Percentiles rank a stretch among this genome's conserved stretches.
phyloP scores from a whole-genome alignment of 2,329 filamentous ascomycete species.

The Fusarium sacchari region DNA sequence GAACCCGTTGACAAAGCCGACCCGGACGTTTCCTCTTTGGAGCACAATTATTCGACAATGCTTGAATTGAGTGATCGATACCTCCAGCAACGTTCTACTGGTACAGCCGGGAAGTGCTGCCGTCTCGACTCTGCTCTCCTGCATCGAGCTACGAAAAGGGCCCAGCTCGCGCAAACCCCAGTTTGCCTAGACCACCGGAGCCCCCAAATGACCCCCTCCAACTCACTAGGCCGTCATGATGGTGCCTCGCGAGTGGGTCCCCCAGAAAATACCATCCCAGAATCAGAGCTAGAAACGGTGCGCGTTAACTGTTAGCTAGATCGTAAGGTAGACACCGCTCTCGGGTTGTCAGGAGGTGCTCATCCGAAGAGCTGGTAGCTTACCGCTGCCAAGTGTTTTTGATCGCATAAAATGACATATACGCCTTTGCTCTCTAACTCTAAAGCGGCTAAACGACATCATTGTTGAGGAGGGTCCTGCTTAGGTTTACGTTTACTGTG shows the following conservation, averaged over 20 bases:
- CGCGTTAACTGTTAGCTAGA: neutral
- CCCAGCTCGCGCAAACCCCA: conserved; percentile 38
- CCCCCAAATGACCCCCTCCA: conserved; percentile 30
- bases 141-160: conserved; percentile 36
- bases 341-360: neutral
- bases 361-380: neutral
- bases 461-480: conserved; percentile 18
- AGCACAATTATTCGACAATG: neutral
- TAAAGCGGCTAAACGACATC: conserved; percentile 1
- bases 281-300: neutral
- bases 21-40: conserved; percentile 7
- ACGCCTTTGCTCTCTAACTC: neutral
- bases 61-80: conserved; percentile 6
- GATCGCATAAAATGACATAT: neutral
- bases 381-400: neutral
- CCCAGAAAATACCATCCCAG: conserved; percentile 13
- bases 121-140: conserved; percentile 12
- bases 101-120: conserved; percentile 35
- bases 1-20: neutral
- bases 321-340: neutral
- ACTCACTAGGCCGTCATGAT: conserved; percentile 26
- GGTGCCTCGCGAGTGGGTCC: conserved; percentile 28
- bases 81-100: conserved; percentile 9
- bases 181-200: conserved; percentile 39
- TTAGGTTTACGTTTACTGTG: conserved; percentile 3